Evolutionary conservation across 2,329 filamentous ascomycete species (phyloP).

Genomic region (Hypoxylon sp.): DNA sequence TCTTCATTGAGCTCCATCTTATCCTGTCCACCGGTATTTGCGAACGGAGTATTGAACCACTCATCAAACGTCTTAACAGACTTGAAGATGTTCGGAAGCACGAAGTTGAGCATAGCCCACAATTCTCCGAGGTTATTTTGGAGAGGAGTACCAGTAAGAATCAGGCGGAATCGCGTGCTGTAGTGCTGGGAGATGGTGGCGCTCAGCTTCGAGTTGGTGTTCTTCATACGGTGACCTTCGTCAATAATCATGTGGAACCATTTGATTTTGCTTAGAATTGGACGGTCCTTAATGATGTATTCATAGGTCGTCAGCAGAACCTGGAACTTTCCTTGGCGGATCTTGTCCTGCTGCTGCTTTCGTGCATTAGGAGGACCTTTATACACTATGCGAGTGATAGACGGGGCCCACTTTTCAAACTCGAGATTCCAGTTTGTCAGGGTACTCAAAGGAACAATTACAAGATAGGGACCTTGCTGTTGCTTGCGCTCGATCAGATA

Average conservation of each 20-base stretch:
- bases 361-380: constrained; percentile 90
- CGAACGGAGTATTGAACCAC: constrained; percentile 99
- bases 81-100: constrained; percentile 98
- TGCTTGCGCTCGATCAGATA: constrained; percentile 97
- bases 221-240: constrained; percentile 99
- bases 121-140: constrained; percentile 97
- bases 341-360: constrained; percentile 91
- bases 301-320: constrained; percentile 97
- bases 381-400: constrained; percentile 87
- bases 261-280: constrained; percentile 95
- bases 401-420: constrained; percentile 98
- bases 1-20: constrained; percentile 99
- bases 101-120: constrained; percentile 98
- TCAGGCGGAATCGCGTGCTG: constrained; percentile 91
- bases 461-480: constrained; percentile 90
- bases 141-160: constrained; percentile 94
- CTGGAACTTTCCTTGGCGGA: constrained; percentile 94
- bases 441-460: constrained; percentile 96
- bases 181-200: constrained; percentile 96
- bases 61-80: constrained; percentile 98
- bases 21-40: constrained; percentile 96
- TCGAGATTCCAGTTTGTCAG: constrained; percentile 98
- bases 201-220: constrained; percentile 93
- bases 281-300: constrained; percentile 99
- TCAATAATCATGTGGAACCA: constrained; percentile 99